Evolutionary conservation across 176 grass and related monocot species (phyloP).

Genomic region (Tillandsia leiboldiana): DNA sequence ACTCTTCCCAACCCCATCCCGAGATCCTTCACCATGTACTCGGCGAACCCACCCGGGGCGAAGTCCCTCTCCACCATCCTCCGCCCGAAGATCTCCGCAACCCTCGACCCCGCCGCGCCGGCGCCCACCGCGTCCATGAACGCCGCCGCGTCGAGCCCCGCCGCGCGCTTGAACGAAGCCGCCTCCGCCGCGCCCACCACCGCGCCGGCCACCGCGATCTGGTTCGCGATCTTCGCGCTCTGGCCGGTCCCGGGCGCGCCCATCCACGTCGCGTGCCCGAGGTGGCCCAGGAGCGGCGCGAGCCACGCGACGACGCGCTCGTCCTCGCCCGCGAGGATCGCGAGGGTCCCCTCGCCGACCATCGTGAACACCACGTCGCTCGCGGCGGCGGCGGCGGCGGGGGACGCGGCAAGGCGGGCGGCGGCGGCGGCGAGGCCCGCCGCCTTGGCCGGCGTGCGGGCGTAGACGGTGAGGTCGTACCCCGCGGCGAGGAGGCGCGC

Average conservation of each 20-base stretch:
- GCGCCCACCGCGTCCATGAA: constrained; percentile 48
- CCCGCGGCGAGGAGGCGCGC: constrained; percentile 45
- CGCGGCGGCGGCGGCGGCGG: constrained; percentile 31
- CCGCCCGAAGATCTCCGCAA: constrained; percentile 66
- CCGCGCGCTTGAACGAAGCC: constrained; percentile 38
- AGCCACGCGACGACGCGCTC: constrained; percentile 55
- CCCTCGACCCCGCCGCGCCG: constrained; percentile 56
- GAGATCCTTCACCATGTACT: constrained; percentile 80
- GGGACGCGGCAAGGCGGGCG: constrained; percentile 34
- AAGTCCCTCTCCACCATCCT: constrained; percentile 53
- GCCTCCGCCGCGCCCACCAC: constrained; percentile 51
- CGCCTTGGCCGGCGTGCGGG: constrained; percentile 57
- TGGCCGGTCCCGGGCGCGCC: constrained; percentile 58
- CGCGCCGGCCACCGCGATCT: constrained; percentile 46
- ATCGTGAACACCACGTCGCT: constrained; percentile 77
- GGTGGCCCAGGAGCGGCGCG: constrained; percentile 34
- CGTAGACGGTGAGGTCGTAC: constrained; percentile 46
- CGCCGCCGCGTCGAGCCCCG: constrained; percentile 29
- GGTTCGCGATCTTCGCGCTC: constrained; percentile 90
- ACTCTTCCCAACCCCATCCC: constrained; percentile 63
- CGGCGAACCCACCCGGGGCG: constrained; percentile 30
- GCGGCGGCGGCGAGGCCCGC: constrained; percentile 25
- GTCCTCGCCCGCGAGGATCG: constrained; percentile 58
- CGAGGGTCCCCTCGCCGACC: constrained; percentile 65
- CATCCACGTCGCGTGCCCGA: constrained; percentile 68